Percentiles rank a stretch among this genome's conserved stretches.
Conservation (phyloP, 495 filamentous ascomycete species). For the Hypoxylon cercidicola region DNA sequence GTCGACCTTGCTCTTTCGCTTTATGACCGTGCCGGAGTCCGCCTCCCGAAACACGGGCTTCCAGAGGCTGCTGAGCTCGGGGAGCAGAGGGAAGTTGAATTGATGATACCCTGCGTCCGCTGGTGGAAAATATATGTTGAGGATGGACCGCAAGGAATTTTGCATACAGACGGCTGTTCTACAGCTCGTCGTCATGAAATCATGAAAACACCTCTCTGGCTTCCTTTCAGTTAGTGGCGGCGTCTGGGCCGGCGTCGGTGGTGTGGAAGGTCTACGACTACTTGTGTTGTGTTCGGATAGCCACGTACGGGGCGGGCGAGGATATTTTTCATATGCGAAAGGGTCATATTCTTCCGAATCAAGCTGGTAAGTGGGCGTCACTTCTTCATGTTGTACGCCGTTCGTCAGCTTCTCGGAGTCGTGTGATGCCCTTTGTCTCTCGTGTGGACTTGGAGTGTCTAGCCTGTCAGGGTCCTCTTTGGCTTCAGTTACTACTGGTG, state of each 20-base stretch:
- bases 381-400: slow-evolving; percentile 20
- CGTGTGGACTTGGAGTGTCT: slow-evolving; percentile 14
- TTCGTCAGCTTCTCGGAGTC: slow-evolving; percentile 11
- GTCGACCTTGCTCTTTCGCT: slow-evolving; percentile 48
- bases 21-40: slow-evolving; percentile 30
- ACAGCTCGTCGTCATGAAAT: slow-evolving; percentile 43
- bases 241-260: slow-evolving; percentile 43
- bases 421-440: neutral
- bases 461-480: slow-evolving; percentile 14
- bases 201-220: slow-evolving; percentile 45
- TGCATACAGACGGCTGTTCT: slow-evolving; percentile 56
- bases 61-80: slow-evolving; percentile 54
- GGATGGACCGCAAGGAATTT: slow-evolving; percentile 54
- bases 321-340: slow-evolving; percentile 39
- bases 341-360: slow-evolving; percentile 48
- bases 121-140: slow-evolving; percentile 50
- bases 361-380: slow-evolving; percentile 11
- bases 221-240: slow-evolving; percentile 19
- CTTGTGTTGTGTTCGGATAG: slow-evolving; percentile 15
- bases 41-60: slow-evolving; percentile 51
- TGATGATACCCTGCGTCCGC: slow-evolving; percentile 50
- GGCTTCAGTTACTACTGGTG: slow-evolving; percentile 2
- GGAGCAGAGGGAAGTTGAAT: slow-evolving; percentile 48
- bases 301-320: slow-evolving; percentile 9
- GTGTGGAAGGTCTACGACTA: slow-evolving; percentile 31